Conservation (phyloP, 139 green algal species). For the Haematococcus lacustris region DNA sequence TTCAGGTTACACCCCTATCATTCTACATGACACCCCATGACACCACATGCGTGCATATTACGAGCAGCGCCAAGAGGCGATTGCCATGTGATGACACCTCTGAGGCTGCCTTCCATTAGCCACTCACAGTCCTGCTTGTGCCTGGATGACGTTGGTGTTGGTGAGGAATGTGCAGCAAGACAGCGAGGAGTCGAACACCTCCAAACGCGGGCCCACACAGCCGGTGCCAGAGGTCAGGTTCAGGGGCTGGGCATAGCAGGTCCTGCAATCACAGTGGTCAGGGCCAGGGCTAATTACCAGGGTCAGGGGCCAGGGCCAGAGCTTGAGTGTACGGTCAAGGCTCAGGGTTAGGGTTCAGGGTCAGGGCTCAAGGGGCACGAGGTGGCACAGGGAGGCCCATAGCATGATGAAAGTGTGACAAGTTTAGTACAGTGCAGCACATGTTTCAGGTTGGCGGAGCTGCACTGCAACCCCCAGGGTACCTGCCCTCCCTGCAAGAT, state of each 20-base stretch:
- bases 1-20: neutral
- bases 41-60: neutral
- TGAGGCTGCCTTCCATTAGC: neutral
- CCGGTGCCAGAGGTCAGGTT: neutral
- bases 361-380: neutral
- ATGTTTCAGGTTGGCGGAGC: no score
- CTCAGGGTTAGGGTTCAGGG: neutral
- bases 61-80: neutral
- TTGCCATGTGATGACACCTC: neutral
- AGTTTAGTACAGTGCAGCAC: no score
- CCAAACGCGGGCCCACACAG: neutral
- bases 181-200: neutral
- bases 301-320: neutral
- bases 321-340: neutral
- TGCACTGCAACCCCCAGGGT: no score
- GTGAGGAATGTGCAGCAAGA: neutral
- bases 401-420: no score
- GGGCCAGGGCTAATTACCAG: neutral
- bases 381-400: no score
- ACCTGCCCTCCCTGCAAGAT: no score
- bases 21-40: neutral
- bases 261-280: no score
- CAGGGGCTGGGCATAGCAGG: neutral
- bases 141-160: neutral
- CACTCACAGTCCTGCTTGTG: neutral